Evolutionary conservation across 2,329 filamentous ascomycete genomes (phyloP).

Genomic region (Eutypa lata): DNA sequence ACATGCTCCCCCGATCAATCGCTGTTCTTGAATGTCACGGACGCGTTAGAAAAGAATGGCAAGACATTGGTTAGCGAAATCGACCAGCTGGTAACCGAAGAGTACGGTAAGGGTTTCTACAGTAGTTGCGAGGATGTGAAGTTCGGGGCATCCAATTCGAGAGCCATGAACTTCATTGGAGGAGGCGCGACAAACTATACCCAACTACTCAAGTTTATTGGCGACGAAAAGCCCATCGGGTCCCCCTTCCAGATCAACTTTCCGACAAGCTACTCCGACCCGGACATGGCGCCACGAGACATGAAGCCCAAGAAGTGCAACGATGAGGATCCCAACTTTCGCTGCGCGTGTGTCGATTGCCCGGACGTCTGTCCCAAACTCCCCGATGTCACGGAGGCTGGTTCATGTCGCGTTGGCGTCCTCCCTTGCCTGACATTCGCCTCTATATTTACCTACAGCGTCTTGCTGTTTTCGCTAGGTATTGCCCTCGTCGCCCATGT

Average conservation of each 20-base stretch:
- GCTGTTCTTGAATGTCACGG: slow-evolving; percentile 88
- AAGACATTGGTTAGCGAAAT: slow-evolving; percentile 74
- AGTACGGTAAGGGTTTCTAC: slow-evolving; percentile 86
- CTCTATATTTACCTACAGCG: slow-evolving; percentile 80
- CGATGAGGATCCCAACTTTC: slow-evolving; percentile 78
- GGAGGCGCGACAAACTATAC: slow-evolving; percentile 90
- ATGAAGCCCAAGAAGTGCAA: slow-evolving; percentile 84
- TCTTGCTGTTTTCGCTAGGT: slow-evolving; percentile 67
- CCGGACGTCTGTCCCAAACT: slow-evolving; percentile 80
- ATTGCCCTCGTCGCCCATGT: slow-evolving; percentile 69
- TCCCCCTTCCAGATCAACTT: slow-evolving; percentile 99
- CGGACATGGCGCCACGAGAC: slow-evolving; percentile 67
- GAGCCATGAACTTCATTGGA: slow-evolving; percentile 93
- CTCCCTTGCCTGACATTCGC: slow-evolving; percentile 94
- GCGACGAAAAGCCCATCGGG: slow-evolving; percentile 84
- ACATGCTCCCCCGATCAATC: slow-evolving; percentile 97
- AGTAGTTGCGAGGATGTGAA: slow-evolving; percentile 99
- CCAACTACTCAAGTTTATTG: slow-evolving; percentile 84
- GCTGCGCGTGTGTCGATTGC: slow-evolving; percentile 93
- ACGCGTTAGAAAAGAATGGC: slow-evolving; percentile 59
- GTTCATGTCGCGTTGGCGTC: slow-evolving; percentile 77
- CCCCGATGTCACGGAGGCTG: slow-evolving; percentile 66
- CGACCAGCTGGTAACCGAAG: slow-evolving; percentile 81
- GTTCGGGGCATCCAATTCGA: slow-evolving; percentile 89
- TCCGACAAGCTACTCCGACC: slow-evolving; percentile 58